Evolutionary conservation across 164 flowering plant species (phyloP).

Genomic region (Buxus sempervirens): DNA sequence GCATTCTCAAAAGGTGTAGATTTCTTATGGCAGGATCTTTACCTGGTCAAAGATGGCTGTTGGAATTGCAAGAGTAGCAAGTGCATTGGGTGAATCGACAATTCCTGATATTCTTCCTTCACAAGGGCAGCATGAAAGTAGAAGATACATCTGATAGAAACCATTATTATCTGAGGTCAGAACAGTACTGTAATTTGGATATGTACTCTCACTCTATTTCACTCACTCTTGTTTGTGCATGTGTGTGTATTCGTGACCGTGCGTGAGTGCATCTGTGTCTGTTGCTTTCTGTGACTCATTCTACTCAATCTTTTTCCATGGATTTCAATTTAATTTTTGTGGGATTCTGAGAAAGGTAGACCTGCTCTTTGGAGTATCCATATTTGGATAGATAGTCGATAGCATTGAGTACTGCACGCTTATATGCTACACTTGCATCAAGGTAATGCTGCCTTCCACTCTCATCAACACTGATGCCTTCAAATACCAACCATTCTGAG

Average conservation of each 20-base stretch:
- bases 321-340: not conserved
- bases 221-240: not conserved
- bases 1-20: not conserved
- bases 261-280: too few relatives aligned
- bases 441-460: slow-evolving; percentile 88
- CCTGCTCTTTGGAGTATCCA: slow-evolving; percentile 96
- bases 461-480: slow-evolving; percentile 97
- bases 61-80: slow-evolving; percentile 87
- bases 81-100: slow-evolving; percentile 86
- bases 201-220: not conserved
- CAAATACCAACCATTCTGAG: slow-evolving; percentile 97
- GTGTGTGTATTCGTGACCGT: too few relatives aligned
- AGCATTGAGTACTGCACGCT: slow-evolving; percentile 92
- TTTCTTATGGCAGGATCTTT: slow-evolving; percentile 1
- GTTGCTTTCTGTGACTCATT: too few relatives aligned
- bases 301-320: not conserved
- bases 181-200: not conserved
- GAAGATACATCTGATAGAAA: slow-evolving; percentile 58
- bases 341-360: slow-evolving; percentile 13
- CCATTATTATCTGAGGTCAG: not conserved
- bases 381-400: slow-evolving; percentile 86
- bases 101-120: slow-evolving; percentile 94
- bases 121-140: slow-evolving; percentile 90
- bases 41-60: slow-evolving; percentile 93
- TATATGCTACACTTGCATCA: slow-evolving; percentile 85